Conservation (phyloP, 2,329 filamentous ascomycete species). For the Colletotrichum cordylinicola region DNA sequence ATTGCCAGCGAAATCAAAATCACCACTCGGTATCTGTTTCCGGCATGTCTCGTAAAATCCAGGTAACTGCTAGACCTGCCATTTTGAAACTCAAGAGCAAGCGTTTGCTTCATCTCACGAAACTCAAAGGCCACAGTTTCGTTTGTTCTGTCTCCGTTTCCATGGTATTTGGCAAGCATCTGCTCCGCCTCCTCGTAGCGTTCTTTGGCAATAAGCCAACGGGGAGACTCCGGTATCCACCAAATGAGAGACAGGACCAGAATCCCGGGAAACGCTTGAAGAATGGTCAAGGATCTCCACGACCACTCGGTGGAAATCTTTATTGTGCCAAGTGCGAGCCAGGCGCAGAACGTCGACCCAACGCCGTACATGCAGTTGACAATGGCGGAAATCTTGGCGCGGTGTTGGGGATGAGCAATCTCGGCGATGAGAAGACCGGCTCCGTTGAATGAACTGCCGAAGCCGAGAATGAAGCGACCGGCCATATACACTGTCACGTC, state of each 20-base stretch:
- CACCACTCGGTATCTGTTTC: not conserved
- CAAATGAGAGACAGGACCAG: not conserved
- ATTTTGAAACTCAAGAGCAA: not conserved
- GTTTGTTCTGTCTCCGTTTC: conserved; percentile 50
- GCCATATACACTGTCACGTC: conserved; percentile 26
- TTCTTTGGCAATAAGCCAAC: conserved; percentile 35
- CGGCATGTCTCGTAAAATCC: not conserved
- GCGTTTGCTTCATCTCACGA: not conserved
- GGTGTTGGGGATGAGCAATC: not conserved
- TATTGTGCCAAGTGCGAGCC: not conserved
- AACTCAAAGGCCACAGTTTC: not conserved
- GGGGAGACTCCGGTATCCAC: conserved; percentile 34
- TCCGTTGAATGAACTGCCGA: conserved; percentile 57
- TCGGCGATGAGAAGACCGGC: not conserved
- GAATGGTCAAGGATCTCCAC: not conserved
- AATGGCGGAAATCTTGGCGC: not conserved
- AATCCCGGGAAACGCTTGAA: not conserved
- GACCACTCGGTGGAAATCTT: not conserved
- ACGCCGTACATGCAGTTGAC: not conserved
- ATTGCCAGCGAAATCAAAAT: not conserved
- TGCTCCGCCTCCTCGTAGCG: conserved; percentile 33
- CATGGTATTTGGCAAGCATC: conserved; percentile 46
- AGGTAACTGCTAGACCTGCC: not conserved
- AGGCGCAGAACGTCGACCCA: not conserved
- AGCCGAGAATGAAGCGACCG: conserved; percentile 40